A percentile compares a stretch with the other conserved stretches of the same genome.
phyloP scores from a whole-genome alignment of 495 filamentous ascomycete genomes.

The Entonaema liquescens region DNA sequence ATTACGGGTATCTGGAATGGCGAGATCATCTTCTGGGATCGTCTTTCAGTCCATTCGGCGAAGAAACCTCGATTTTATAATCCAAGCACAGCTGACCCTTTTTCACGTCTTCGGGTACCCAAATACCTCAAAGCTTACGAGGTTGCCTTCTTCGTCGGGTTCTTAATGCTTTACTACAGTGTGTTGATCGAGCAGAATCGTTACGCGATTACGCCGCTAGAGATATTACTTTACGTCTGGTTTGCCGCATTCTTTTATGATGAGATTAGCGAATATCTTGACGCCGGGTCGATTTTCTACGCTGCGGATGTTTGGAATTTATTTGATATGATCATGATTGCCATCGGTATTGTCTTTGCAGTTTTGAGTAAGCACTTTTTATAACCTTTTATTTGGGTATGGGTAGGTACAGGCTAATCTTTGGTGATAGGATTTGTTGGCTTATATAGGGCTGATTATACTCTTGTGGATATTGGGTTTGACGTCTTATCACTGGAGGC shows the following conservation, averaged over 20 bases:
- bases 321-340: conserved; percentile 88
- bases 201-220: conserved; percentile 57
- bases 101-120: conserved; percentile 86
- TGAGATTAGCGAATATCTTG: conserved; percentile 81
- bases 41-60: conserved; percentile 73
- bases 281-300: conserved; percentile 87
- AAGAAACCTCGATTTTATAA: conserved; percentile 89
- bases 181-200: conserved; percentile 72
- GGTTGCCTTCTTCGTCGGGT: conserved; percentile 83
- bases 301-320: conserved; percentile 88
- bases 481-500: conserved; percentile 90
- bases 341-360: conserved; percentile 79
- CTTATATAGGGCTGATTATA: conserved; percentile 65
- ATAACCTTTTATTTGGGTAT: conserved; percentile 57
- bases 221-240: conserved; percentile 69
- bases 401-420: not conserved
- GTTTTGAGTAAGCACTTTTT: conserved; percentile 70
- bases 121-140: conserved; percentile 92
- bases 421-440: conserved; percentile 71
- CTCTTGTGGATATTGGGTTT: conserved; percentile 79
- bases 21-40: conserved; percentile 92
- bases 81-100: conserved; percentile 77
- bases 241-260: conserved; percentile 90
- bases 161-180: conserved; percentile 83
- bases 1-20: conserved; percentile 92